These are phyloP conservation scores for Clonostachys rosea DNA, from an alignment of 2,329 filamentous ascomycete genomes.

Conservation along the genomic window DNA sequence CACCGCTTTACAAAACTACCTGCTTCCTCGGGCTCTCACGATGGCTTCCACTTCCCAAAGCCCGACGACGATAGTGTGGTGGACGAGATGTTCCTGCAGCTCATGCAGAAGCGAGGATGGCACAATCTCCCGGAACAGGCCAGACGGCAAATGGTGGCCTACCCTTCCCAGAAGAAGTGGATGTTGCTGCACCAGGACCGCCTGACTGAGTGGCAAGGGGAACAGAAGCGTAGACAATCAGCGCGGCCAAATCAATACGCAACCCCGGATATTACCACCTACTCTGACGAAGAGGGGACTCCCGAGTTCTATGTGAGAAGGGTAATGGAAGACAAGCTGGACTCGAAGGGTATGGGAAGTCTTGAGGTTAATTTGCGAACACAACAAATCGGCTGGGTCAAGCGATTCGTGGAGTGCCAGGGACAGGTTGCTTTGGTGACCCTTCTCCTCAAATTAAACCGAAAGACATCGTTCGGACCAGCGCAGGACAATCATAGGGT, in stretches of 20 bases:
- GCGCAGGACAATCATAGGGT: conserved; percentile 50
- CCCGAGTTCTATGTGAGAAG: conserved; percentile 98
- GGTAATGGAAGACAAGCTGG: conserved; percentile 93
- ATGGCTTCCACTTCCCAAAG: conserved; percentile 60
- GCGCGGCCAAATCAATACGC: conserved; percentile 68
- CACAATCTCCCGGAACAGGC: conserved; percentile 95
- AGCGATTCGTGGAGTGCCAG: conserved; percentile 93
- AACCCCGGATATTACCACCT: conserved; percentile 64
- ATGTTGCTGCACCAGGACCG: conserved; percentile 93
- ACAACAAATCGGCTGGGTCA: conserved; percentile 97
- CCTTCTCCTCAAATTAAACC: conserved; percentile 88
- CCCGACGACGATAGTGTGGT: conserved; percentile 79
- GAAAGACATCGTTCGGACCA: conserved; percentile 72
- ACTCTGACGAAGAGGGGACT: conserved; percentile 89
- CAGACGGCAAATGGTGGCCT: conserved; percentile 90
- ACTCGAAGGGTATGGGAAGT: conserved; percentile 85
- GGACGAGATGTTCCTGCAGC: conserved; percentile 83
- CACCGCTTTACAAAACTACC: conserved; percentile 52
- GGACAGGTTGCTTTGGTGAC: conserved; percentile 95
- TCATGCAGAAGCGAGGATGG: conserved; percentile 98
- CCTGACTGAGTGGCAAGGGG: conserved; percentile 87
- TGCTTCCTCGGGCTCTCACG: conserved; percentile 25
- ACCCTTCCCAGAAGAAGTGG: conserved; percentile 95
- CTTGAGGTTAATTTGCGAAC: conserved; percentile 92
- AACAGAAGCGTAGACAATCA: conserved; percentile 81